These are phyloP conservation scores for Lindgomyces ingoldianus DNA, from an alignment of 495 filamentous ascomycete species.

Conservation along the genomic window DNA sequence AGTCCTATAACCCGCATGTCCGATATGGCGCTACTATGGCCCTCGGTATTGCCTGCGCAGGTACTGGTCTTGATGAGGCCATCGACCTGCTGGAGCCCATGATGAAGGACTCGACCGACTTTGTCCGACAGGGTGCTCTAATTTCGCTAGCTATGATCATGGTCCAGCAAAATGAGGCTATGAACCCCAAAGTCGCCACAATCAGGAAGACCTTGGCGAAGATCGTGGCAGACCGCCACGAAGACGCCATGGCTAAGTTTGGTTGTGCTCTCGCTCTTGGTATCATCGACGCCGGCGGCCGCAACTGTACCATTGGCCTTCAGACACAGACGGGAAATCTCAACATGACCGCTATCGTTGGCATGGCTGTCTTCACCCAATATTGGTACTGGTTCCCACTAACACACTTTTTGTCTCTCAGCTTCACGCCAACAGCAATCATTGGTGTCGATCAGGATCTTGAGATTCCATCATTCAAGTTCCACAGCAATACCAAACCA, in stretches of 20 bases:
- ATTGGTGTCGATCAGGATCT: conserved; percentile 92
- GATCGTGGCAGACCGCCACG: conserved; percentile 90
- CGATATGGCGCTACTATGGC: conserved; percentile 98
- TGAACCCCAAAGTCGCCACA: conserved; percentile 68
- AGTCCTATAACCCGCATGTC: conserved; percentile 98
- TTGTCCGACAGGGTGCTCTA: conserved; percentile 95
- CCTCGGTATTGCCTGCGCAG: conserved; percentile 95
- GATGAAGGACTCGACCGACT: conserved; percentile 99
- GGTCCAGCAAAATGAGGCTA: conserved; percentile 85
- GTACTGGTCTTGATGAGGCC: conserved; percentile 93
- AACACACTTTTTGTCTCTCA: conserved; percentile 93
- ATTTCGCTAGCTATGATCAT: conserved; percentile 96
- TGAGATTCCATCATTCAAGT: conserved; percentile 93
- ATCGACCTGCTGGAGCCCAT: conserved; percentile 97
- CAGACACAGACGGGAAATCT: conserved; percentile 98
- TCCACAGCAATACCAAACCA: conserved; percentile 89
- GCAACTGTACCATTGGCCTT: conserved; percentile 96
- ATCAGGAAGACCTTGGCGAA: conserved; percentile 66
- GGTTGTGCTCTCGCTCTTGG: conserved; percentile 90
- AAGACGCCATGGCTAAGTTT: conserved; percentile 99
- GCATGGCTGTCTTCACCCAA: conserved; percentile 97
- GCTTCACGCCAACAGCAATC: conserved; percentile 90
- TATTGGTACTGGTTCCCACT: conserved; percentile 99
- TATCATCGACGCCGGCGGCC: conserved; percentile 97
- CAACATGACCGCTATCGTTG: conserved; percentile 96